Percentiles rank a stretch among this genome's conserved stretches.
Conservation (phyloP, 2,329 filamentous ascomycete genomes). For the Diplodia seriata region DNA sequence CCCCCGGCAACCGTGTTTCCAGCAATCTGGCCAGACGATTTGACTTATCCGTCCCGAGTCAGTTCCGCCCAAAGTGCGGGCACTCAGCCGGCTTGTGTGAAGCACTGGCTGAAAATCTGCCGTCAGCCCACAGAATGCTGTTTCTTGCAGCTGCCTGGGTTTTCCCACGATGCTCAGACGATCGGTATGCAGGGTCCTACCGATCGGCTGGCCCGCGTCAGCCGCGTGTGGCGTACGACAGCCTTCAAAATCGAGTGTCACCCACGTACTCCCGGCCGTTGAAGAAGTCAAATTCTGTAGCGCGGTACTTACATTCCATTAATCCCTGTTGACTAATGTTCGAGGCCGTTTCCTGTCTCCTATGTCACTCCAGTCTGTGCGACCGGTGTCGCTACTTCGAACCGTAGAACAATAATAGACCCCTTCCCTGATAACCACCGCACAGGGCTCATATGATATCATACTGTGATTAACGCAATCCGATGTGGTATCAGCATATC, state of each 20-base stretch:
- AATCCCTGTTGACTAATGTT: neutral
- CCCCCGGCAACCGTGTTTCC: conserved; percentile 5
- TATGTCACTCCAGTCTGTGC: neutral
- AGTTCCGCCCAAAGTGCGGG: conserved; percentile 1
- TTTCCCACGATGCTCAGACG: neutral
- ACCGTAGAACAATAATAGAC: neutral
- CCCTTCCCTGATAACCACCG: neutral
- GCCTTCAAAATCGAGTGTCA: neutral
- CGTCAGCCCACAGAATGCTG: neutral
- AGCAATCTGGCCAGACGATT: conserved; percentile 1
- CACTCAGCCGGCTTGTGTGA: neutral
- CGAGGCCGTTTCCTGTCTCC: neutral
- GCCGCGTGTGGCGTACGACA: neutral
- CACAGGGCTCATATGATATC: neutral
- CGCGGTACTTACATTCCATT: neutral
- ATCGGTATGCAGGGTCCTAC: neutral
- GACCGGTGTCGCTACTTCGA: neutral
- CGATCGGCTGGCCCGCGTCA: neutral
- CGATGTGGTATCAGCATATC: no score
- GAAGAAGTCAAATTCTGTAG: neutral
- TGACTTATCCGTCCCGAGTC: neutral
- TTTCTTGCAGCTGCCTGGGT: neutral
- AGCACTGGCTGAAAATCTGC: neutral
- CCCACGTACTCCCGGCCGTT: neutral
- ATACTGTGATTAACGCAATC: no score